Base-by-base conservation (phyloP, 2,329 filamentous ascomycete genomes). In the Penicillium sp. region DNA sequence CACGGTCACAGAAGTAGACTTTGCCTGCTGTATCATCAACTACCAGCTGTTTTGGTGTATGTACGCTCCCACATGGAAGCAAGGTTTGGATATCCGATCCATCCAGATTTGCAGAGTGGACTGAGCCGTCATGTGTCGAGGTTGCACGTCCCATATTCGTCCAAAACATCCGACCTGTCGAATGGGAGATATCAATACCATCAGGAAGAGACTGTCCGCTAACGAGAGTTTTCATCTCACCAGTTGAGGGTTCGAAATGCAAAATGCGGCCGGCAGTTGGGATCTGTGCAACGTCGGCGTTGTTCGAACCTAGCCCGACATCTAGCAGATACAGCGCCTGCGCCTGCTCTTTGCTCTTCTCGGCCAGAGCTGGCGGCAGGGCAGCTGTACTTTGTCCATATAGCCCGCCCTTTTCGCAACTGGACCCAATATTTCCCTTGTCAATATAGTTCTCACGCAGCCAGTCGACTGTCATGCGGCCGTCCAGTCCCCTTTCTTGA, bases 1-100 rank as follows among this genome's bases (percentile, higher is more conserved):
- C 81, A 8, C 81, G 76, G 66, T 82, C 81, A 59, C 73, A 79
- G 64, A 76, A 78, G 63, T 81, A 82, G 1, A 81, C 35, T 5
- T 73, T 72, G 9, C 68, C 23, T 1, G 65, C 59, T 0, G 38
- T 30, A 2, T 66, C 56, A 45, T 79, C 78, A 7, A 79, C 57
- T 7, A 65, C 57, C 3, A 81, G 52, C 59, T 82, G 80, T 55
- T 82, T 83, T 0, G 80, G 80, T 0, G 86, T 88, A 70, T 86
- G 78, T 0, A 84, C 70, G 0, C 61, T 58, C 0, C 85, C 85
- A 0, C 66, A 48, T 0, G 78, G 66, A 1, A 88, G 68, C 4
- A 88, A 67, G 0, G 75, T 75, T 17, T 68, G 66, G 5, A 81
- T 67, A 49, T 84, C 75, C 9, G 66, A 76, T 2, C 86, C 85